Evolutionary conservation across 345 rosid genomes (phyloP).

Genomic region (Populus davidiana): DNA sequence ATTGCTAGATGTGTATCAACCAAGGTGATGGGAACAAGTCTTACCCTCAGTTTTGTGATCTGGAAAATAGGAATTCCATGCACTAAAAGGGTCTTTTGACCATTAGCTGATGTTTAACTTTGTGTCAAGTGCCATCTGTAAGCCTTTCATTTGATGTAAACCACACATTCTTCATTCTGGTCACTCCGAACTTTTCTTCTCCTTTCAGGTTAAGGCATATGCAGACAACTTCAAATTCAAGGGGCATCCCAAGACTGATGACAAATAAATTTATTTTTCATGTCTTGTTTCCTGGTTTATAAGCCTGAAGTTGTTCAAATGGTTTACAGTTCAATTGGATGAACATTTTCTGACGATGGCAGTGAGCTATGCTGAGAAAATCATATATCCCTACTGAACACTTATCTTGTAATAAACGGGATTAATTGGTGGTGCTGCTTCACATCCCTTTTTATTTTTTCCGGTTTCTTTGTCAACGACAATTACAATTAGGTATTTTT

Average conservation of each 20-base stretch:
- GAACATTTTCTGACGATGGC: conserved; percentile 16
- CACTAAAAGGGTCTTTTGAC: not conserved
- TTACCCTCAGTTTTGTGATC: too few relatives aligned
- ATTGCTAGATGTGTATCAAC: not conserved
- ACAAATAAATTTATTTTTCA: conserved; percentile 21
- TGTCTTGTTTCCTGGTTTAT: not conserved
- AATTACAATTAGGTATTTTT: not conserved
- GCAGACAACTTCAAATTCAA: conserved; percentile 34
- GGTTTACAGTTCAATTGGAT: conserved; percentile 14
- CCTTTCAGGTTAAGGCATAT: conserved; percentile 22
- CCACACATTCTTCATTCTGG: not conserved
- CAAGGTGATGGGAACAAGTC: not conserved
- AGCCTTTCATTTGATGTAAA: not conserved
- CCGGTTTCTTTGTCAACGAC: not conserved
- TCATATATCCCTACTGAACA: not conserved
- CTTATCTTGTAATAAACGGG: conserved; percentile 13
- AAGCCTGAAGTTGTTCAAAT: conserved; percentile 3
- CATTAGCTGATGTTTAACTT: not conserved
- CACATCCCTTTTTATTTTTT: not conserved
- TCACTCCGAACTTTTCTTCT: conserved; percentile 1
- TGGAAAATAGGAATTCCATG: not conserved
- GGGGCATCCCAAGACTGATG: conserved; percentile 32
- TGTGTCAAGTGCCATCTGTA: not conserved
- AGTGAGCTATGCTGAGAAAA: not conserved
- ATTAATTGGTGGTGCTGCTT: not conserved